These are phyloP conservation scores for Fistulinella cinereoalba DNA, from an alignment of 1,284 basidiomycete genomes.

Conservation along the genomic window DNA sequence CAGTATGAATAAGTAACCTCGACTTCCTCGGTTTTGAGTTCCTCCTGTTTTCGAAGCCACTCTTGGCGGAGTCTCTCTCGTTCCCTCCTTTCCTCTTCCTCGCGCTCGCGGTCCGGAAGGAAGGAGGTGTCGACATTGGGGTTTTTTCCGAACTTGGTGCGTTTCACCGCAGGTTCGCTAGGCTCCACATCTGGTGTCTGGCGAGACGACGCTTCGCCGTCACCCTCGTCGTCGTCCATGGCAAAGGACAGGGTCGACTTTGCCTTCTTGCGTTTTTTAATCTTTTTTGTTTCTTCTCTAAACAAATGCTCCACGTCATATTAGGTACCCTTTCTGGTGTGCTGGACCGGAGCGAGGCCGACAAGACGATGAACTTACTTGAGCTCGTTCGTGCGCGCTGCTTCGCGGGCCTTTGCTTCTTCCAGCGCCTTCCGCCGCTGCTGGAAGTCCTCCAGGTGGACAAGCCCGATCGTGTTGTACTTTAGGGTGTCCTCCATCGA, in stretches of 20 bases:
- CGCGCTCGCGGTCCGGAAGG: constrained; percentile 93
- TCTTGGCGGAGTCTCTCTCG: constrained; percentile 87
- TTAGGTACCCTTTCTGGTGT: constrained; percentile 48
- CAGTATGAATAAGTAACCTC: constrained; percentile 96
- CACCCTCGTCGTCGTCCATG: constrained; percentile 71
- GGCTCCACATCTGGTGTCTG: constrained; percentile 36
- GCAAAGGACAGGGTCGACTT: constrained; percentile 89
- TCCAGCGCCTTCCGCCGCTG: constrained; percentile 86
- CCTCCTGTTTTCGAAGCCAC: constrained; percentile 89
- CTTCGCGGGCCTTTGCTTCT: constrained; percentile 88
- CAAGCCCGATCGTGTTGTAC: constrained; percentile 90
- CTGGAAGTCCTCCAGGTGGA: constrained; percentile 91
- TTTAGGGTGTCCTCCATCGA: constrained; percentile 94
- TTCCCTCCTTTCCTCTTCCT: constrained; percentile 86
- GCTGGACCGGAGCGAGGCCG: constrained; percentile 1
- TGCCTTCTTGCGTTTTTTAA: constrained; percentile 83
- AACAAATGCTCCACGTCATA: constrained; percentile 74
- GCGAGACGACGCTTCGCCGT: constrained; percentile 37
- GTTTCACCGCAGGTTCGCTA: constrained; percentile 56
- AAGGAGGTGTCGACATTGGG: constrained; percentile 98
- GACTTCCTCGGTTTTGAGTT: constrained; percentile 85
- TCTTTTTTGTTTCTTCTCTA: constrained; percentile 83
- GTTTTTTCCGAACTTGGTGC: constrained; percentile 87
- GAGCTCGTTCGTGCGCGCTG: constrained; percentile 76
- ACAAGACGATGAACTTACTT: constrained; percentile 58